These are phyloP conservation scores for Pleurotus eryngii DNA, from an alignment of 768 basidiomycete genomes.

Conservation along the genomic window DNA sequence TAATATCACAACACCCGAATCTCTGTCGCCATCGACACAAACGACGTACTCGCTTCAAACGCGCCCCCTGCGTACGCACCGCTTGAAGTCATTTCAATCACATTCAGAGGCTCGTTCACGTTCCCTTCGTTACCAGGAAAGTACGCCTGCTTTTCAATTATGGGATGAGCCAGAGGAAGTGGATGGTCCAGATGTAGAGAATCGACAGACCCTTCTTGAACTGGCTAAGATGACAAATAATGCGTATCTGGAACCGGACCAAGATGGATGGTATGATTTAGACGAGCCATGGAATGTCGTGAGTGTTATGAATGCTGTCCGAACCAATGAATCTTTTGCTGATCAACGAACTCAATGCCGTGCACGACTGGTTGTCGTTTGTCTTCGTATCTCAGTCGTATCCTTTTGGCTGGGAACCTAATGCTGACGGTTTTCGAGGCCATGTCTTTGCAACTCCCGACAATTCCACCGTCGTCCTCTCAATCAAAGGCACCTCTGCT, in stretches of 20 bases:
- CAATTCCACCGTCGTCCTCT: conserved; percentile 80
- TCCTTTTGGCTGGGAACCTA: conserved; percentile 91
- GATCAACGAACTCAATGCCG: too few species aligned
- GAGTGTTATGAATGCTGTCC: conserved; percentile 14
- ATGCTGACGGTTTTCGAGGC: conserved; percentile 84
- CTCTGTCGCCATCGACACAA: neutral
- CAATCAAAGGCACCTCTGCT: conserved; percentile 94
- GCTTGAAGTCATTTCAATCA: conserved; percentile 45
- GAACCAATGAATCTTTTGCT: too few species aligned
- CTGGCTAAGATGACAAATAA: conserved; percentile 97
- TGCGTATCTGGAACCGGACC: conserved; percentile 70
- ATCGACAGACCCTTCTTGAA: conserved; percentile 68
- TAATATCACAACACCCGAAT: conserved; percentile 1
- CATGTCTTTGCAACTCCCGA: conserved; percentile 85
- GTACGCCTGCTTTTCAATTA: conserved; percentile 25
- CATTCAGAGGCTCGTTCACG: conserved; percentile 40
- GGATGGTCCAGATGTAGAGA: conserved; percentile 71
- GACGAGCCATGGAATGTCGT: conserved; percentile 61
- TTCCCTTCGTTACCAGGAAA: conserved; percentile 45
- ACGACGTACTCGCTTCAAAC: conserved; percentile 36
- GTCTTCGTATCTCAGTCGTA: conserved; percentile 42
- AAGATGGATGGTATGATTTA: conserved; percentile 76
- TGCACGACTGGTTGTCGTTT: too few species aligned
- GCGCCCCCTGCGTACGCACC: conserved; percentile 33
- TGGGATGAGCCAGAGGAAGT: conserved; percentile 79